Evolutionary conservation across 2,329 filamentous ascomycete genomes (phyloP), one percentile per base, ranked within the genome.

Genomic region (Exophiala sp.): DNA sequence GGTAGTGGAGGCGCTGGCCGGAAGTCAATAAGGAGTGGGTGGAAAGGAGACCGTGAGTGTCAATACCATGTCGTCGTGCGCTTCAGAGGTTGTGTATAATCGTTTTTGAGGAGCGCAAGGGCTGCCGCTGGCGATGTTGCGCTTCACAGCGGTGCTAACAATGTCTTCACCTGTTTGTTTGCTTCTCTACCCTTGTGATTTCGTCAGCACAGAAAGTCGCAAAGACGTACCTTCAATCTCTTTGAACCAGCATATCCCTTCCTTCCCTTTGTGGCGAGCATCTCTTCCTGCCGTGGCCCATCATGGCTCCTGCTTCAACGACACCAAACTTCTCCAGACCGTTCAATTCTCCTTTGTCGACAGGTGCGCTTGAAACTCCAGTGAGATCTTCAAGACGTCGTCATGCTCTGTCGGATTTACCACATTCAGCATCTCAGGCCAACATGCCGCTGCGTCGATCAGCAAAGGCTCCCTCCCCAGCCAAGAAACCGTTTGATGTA

Each of bases 251-350:
- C 45, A 18, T 47, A 32, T 12, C 8, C 9, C 38, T 14, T 42
- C 38, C 45, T 20, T 24, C 21, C 20, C 41, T 3, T 43, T 14
- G n/a, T 43, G n/a, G 18, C n/a, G 12, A 43, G 21, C n/a, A 7
- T n/a, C n/a, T 18, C 21, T 29, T 4, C 9, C 11, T 32, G 11
- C 21, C 29, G 41, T 24, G 35, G n/a, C 9, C 38, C 48, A 59
- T 21, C 43, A 59, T 56, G 57, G 41, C 57, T 20, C 47, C 42
- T 52, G 43, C 53, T 18, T 49, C 50, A 20, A 46, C 54, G 8
- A 54, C 49, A 32, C 58, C 52, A 12, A 60, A 60, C 44, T 60
- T 60, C 55, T 60, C 55, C 20, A 53, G 55, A 38, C 52, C 54
- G 3, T 45, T 58, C 32, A 47, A 36, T 10, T 59, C 54, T 46